Conservation (phyloP, 495 filamentous ascomycete species). For the Aspergillus coremiiformis region DNA sequence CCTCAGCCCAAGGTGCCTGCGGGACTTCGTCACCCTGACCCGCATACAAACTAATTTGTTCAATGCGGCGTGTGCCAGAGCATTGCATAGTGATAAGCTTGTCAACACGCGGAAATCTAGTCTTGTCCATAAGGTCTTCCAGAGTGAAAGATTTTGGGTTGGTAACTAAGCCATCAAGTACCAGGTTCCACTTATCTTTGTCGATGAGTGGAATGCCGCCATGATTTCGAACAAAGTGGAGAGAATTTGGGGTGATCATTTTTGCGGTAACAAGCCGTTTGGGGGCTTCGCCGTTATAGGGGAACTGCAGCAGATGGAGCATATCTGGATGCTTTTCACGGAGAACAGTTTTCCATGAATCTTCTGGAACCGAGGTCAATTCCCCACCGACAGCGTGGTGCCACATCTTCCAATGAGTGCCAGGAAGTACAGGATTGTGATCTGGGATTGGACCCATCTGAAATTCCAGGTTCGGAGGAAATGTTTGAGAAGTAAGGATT, state of each 20-base stretch:
- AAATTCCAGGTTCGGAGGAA: slow-evolving; percentile 51
- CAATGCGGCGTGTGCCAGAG: slow-evolving; percentile 59
- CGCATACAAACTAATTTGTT: slow-evolving; percentile 55
- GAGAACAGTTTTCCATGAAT: slow-evolving; percentile 51
- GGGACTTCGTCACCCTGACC: slow-evolving; percentile 63
- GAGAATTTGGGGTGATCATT: slow-evolving; percentile 49
- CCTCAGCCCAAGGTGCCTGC: slow-evolving; percentile 60
- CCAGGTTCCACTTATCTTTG: slow-evolving; percentile 41
- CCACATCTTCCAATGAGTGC: slow-evolving; percentile 58
- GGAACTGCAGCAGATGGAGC: slow-evolving; percentile 62
- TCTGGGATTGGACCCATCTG: slow-evolving; percentile 51
- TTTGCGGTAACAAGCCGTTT: slow-evolving; percentile 41
- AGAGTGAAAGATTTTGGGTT: slow-evolving; percentile 46
- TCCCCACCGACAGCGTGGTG: slow-evolving; percentile 51
- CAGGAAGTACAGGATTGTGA: slow-evolving; percentile 56
- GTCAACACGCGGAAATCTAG: slow-evolving; percentile 46
- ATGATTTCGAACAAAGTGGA: slow-evolving; percentile 62
- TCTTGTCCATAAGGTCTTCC: slow-evolving; percentile 49
- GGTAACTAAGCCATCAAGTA: slow-evolving; percentile 51
- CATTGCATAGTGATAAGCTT: slow-evolving; percentile 57
- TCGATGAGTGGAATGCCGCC: slow-evolving; percentile 59
- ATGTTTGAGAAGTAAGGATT: slow-evolving; percentile 49
- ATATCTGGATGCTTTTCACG: slow-evolving; percentile 58
- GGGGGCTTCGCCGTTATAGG: slow-evolving; percentile 63
- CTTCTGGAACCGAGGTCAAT: slow-evolving; percentile 40